Evolutionary conservation across 192 early-diverging fungal genomes (phyloP), one percentile per base, ranked within the genome.

Genomic region (Geosiphon pyriformis): DNA sequence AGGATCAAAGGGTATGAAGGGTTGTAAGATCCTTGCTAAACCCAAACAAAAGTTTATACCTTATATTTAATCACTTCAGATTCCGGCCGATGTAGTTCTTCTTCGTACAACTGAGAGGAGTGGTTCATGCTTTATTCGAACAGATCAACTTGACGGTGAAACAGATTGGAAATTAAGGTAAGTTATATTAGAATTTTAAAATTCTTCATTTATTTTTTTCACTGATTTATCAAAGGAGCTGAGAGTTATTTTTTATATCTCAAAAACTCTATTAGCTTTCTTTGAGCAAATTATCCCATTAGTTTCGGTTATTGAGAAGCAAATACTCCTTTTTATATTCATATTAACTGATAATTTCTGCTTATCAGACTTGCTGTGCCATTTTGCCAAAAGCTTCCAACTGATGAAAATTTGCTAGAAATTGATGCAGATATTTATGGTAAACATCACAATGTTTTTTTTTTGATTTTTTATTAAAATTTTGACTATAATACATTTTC

Each of bases 61-160:
- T 32, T 6, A 1, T 42, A 72, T 20, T 22, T 60, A 25, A 15
- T 15, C 10, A 42, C 32, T 47, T 26, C 51, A 88, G 78, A 79
- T 97, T 23, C 95, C 95, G 10, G 93, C 94, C 10, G 95, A 98
- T 72, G 84, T 94, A 77, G 78, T 98, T 4, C 71, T 98, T 54
- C 59, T 98, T 51, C 76, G 90, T 48, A 95, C 95, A 4, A 87
- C 85, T 8, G 93, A 98, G 64, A 67, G 75, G 22, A 81, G 80
- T 11, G 95, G 95, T 0, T 85, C 92, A 11, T 94, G 91, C 64
- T 98, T 98, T 80, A 94, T 98, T 72, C 80, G 94, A 32, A 98
- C 95, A 0, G 95, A 96, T 76, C 94, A 98, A 72, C 80, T 98
- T 29, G 95, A 98, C 64, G 95, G 95, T 62, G 95, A 98, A 69